phyloP scores from a whole-genome alignment of 352 stramenopile species.

The Phytophthora idaei region DNA sequence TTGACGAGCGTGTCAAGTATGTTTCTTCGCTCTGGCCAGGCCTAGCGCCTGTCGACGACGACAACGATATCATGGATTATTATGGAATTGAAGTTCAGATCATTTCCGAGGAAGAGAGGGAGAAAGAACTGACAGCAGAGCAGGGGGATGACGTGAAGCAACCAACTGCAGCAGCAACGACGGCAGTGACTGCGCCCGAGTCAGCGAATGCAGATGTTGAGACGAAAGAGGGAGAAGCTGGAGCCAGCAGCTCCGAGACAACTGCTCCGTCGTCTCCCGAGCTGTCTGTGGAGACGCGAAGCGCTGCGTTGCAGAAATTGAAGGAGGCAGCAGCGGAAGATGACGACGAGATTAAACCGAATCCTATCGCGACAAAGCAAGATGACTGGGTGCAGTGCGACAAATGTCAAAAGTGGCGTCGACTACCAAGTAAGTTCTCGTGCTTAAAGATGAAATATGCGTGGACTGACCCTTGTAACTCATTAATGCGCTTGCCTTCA shows the following conservation, averaged over 20 bases:
- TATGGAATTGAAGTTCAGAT: constrained; percentile 81
- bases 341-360: constrained; percentile 49
- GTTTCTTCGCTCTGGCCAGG: constrained; percentile 71
- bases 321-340: constrained; percentile 51
- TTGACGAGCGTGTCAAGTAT: constrained; percentile 68
- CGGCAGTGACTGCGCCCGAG: constrained; percentile 1
- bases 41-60: constrained; percentile 62
- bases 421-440: constrained; percentile 64
- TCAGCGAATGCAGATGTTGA: constrained; percentile 3
- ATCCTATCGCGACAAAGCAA: constrained; percentile 69
- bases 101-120: constrained; percentile 66
- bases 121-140: constrained; percentile 37
- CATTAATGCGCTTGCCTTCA: constrained; percentile 22
- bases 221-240: constrained; percentile 21
- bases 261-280: constrained; percentile 29
- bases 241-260: constrained; percentile 22
- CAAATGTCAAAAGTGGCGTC: constrained; percentile 87
- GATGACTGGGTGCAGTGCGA: constrained; percentile 89
- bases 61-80: constrained; percentile 80
- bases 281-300: constrained; percentile 62
- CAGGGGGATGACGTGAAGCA: constrained; percentile 6
- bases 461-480: constrained; percentile 1
- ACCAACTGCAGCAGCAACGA: not conserved
- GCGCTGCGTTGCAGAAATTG: constrained; percentile 52
- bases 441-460: not conserved